Base-by-base conservation (phyloP, 169 alveolate species). In the Cryptosporidium tyzzeri region DNA sequence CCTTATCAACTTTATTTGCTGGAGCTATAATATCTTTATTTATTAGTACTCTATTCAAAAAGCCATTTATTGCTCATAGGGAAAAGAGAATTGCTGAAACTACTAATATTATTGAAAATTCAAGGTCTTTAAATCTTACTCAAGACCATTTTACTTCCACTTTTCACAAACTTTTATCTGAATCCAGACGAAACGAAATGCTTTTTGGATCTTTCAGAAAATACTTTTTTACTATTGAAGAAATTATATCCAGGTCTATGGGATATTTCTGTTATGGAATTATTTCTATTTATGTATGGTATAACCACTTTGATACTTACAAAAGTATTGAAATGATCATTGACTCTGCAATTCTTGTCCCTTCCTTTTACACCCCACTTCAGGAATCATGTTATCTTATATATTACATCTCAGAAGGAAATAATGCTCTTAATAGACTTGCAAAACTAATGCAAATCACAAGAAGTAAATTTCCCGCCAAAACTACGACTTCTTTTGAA, bases 281-380 rank as follows among this genome's bases (percentile, higher is more conserved):
- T 41, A 80, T 80, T 21, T 37, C 75, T 3, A 12, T 80, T 14
- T 80, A 80, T 29, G 89, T 80, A 9, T 80, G 89, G 89, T 80
- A 59, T 29, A 62, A 39, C 51, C 61, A 26, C 18, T 18, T 80
- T 61, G 75, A 80, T 1, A 31, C 23, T 80, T 41, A 39, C 48
- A 59, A 80, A 39, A 80, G 89, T 48, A 62, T 80, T 65, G 89
- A 80, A 18, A 80, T 80, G 89, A 80, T 80, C 45, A 48, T 80
- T 0, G 55, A 80, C 23, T 31, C 89, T 37, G 89, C 89, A 12
- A 59, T 69, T 37, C 89, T 80, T 10, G 89, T 80, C 23, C 89
- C 89, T 4, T 62, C 89, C 1, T 80, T 80, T n/a, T 59, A 80
- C 37, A 39, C 68, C 44, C 89, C 89, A 26, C 89, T 80, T 12